Percentiles rank a stretch among this genome's conserved stretches.
Evolutionary conservation across 768 basidiomycete species (phyloP).

Genomic region (Rickenella mellea): DNA sequence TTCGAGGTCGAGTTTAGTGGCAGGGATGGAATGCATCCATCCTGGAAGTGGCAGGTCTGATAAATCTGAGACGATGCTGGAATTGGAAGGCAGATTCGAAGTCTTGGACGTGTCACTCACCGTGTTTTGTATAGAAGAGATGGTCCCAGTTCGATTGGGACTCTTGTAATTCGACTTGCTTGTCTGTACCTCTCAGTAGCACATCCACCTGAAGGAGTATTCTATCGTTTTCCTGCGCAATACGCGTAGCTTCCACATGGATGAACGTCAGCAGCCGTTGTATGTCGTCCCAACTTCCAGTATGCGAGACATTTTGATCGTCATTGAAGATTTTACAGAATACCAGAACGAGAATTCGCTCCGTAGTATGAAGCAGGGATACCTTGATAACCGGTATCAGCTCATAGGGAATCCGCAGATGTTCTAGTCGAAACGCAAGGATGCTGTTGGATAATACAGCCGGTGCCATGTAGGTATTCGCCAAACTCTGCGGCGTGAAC

Average conservation of each 20-base stretch:
- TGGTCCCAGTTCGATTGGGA: conserved; percentile 24
- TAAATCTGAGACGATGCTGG: conserved; percentile 2
- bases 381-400: conserved; percentile 19
- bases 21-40: background rate
- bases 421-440: background rate
- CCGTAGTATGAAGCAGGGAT: conserved; percentile 29
- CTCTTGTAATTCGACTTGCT: conserved; percentile 24
- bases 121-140: conserved; percentile 12
- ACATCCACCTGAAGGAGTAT: conserved; percentile 75
- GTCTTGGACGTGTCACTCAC: conserved; percentile 34
- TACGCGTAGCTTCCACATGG: conserved; percentile 78
- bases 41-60: background rate
- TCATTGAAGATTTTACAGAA: conserved; percentile 51
- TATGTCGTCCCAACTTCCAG: conserved; percentile 51
- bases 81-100: background rate
- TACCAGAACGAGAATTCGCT: conserved; percentile 53
- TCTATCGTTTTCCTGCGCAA: conserved; percentile 57
- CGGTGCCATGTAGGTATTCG: too few species aligned
- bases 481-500: too few species aligned
- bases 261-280: conserved; percentile 74
- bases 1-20: background rate
- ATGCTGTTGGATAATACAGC: background rate
- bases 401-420: background rate
- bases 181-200: conserved; percentile 50
- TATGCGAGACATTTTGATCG: conserved; percentile 24